A percentile compares a stretch with the other conserved stretches of the same genome.
These are phyloP conservation scores for Nakazawaea sp. DNA, from an alignment of 805 yeast species.

Conservation along the genomic window DNA sequence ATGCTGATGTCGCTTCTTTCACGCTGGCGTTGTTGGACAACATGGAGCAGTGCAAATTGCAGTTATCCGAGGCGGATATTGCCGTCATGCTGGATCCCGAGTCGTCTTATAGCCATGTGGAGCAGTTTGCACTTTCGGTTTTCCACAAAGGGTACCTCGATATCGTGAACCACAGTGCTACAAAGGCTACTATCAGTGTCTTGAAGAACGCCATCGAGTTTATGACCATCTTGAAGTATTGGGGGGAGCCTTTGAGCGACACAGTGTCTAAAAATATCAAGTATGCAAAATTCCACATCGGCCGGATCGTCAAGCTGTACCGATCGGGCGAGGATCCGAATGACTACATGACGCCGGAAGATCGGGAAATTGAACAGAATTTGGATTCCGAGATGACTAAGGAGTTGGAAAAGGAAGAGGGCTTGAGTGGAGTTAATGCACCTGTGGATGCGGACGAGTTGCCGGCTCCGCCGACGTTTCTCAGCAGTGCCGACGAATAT, in stretches of 20 bases:
- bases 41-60: slow-evolving; percentile 51
- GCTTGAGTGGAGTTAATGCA: background rate
- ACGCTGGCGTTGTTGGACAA: slow-evolving; percentile 61
- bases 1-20: slow-evolving; percentile 47
- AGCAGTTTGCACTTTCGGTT: slow-evolving; percentile 50
- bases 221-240: slow-evolving; percentile 40
- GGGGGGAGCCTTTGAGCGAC: slow-evolving; percentile 25
- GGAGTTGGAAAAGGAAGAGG: background rate
- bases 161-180: slow-evolving; percentile 33
- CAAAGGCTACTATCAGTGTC: slow-evolving; percentile 40
- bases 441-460: background rate
- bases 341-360: slow-evolving; percentile 37
- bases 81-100: slow-evolving; percentile 47
- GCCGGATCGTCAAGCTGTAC: slow-evolving; percentile 44
- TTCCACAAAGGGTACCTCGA: slow-evolving; percentile 48
- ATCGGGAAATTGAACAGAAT: slow-evolving; percentile 10
- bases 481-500: background rate
- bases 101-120: slow-evolving; percentile 45
- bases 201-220: slow-evolving; percentile 52
- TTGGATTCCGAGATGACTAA: slow-evolving; percentile 1
- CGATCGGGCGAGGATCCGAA: slow-evolving; percentile 52
- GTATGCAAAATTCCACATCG: slow-evolving; percentile 58
- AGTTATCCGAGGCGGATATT: slow-evolving; percentile 30
- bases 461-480: slow-evolving; percentile 1
- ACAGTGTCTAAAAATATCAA: slow-evolving; percentile 34